Evolutionary conservation across 2,329 filamentous ascomycete genomes (phyloP).

Genomic region (Paradendryphiella salina): DNA sequence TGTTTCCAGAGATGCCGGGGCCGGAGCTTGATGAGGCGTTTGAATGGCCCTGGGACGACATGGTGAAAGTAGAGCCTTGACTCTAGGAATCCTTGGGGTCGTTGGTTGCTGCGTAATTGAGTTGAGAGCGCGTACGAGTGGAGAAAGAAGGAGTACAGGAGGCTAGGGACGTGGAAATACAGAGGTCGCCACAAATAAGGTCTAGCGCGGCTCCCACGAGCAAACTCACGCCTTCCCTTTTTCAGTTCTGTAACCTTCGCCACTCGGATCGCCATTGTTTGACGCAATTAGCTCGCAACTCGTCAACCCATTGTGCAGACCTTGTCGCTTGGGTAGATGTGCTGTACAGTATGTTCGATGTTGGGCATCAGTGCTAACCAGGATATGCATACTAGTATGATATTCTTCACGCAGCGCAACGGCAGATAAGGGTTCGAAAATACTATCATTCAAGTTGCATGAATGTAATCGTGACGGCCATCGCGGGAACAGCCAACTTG

Average conservation of each 20-base stretch:
- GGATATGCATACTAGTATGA: background rate
- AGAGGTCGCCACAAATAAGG: background rate
- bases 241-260: background rate
- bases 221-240: background rate
- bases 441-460: background rate
- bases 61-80: background rate
- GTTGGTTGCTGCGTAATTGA: background rate
- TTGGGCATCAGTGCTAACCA: background rate
- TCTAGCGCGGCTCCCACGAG: background rate
- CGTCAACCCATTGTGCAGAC: no score
- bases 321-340: background rate
- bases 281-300: background rate
- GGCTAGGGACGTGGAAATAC: background rate
- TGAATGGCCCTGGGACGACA: conserved; percentile 1
- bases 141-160: background rate
- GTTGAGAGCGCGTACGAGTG: background rate
- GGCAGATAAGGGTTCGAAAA: background rate
- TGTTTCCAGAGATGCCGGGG: conserved; percentile 12
- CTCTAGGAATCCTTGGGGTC: background rate
- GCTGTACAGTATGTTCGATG: background rate
- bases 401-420: background rate
- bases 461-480: background rate
- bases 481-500: background rate
- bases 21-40: conserved; percentile 18
- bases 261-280: background rate